Evolutionary conservation across 495 filamentous ascomycete species (phyloP).

Genomic region (Venustampulla echinocandica): DNA sequence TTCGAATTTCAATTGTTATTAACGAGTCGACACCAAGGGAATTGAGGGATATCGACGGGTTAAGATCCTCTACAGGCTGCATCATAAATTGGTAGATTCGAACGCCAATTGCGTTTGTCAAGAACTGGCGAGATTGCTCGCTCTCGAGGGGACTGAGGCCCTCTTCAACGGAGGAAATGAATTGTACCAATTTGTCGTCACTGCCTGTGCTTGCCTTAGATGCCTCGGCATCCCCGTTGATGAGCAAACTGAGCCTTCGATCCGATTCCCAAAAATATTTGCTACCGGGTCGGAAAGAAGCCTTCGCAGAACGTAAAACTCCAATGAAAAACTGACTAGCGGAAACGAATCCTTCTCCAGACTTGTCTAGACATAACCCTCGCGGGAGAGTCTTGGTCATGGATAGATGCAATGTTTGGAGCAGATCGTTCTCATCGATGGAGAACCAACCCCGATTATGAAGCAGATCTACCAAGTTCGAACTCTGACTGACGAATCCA

Average conservation of each 20-base stretch:
- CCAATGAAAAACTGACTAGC: not conserved
- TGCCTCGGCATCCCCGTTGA: not conserved
- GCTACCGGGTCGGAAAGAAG: not conserved
- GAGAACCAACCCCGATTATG: not conserved
- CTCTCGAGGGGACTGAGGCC: not conserved
- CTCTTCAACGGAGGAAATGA: not conserved
- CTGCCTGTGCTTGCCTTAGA: not conserved
- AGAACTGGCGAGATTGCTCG: not conserved
- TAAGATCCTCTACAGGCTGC: not conserved
- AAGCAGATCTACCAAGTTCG: not conserved
- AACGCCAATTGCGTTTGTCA: not conserved
- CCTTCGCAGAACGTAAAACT: not conserved
- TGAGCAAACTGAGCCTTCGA: not conserved
- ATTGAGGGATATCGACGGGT: slow-evolving; percentile 24
- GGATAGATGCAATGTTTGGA: not conserved
- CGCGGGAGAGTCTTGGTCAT: not conserved
- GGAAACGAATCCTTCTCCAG: too few relatives aligned
- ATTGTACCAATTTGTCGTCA: not conserved
- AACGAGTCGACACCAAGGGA: slow-evolving; percentile 45
- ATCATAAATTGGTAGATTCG: not conserved
- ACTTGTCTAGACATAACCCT: too few relatives aligned
- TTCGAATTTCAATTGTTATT: slow-evolving; percentile 47
- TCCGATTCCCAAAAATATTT: not conserved
- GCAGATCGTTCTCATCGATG: not conserved
- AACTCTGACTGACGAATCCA: not conserved